Evolutionary conservation across 192 early-diverging fungal species (phyloP).

Genomic region (Backusella psychrophila): DNA sequence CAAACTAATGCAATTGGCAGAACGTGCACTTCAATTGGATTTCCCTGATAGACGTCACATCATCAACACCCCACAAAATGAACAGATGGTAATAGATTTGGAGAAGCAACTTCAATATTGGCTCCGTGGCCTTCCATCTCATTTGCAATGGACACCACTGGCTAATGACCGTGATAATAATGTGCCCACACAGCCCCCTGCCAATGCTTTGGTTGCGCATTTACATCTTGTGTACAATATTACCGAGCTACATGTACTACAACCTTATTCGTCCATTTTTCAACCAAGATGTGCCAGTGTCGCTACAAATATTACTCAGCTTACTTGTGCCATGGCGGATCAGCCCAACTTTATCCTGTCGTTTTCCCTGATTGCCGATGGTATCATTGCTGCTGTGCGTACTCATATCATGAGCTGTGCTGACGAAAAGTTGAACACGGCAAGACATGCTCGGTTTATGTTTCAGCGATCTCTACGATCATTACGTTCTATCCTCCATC

Average conservation of each 20-base stretch:
- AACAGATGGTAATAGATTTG: constrained; percentile 10
- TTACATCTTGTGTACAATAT: constrained; percentile 34
- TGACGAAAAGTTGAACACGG: not conserved
- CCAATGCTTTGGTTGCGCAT: constrained; percentile 21
- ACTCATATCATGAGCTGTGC: constrained; percentile 13
- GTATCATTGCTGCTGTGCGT: constrained; percentile 5
- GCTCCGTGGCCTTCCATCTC: constrained; percentile 12
- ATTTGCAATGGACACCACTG: constrained; percentile 25
- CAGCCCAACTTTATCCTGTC: constrained; percentile 18
- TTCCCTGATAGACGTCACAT: constrained; percentile 10
- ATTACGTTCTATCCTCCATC: constrained; percentile 6
- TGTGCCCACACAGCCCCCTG: constrained; percentile 22
- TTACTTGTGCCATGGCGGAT: constrained; percentile 16
- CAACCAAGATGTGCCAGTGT: constrained; percentile 21
- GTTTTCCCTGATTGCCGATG: not conserved
- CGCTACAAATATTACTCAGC: constrained; percentile 29
- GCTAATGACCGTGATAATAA: not conserved
- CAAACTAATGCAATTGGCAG: constrained; percentile 31
- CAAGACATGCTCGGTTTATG: constrained; percentile 20
- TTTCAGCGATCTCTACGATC: constrained; percentile 20
- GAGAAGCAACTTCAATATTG: constrained; percentile 21
- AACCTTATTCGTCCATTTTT: constrained; percentile 8
- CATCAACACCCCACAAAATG: not conserved
- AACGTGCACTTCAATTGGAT: constrained; percentile 8
- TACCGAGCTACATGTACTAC: constrained; percentile 13